Evolutionary conservation across 73 alveolate species (phyloP).

Genomic region (Paramecium octaurelia): DNA sequence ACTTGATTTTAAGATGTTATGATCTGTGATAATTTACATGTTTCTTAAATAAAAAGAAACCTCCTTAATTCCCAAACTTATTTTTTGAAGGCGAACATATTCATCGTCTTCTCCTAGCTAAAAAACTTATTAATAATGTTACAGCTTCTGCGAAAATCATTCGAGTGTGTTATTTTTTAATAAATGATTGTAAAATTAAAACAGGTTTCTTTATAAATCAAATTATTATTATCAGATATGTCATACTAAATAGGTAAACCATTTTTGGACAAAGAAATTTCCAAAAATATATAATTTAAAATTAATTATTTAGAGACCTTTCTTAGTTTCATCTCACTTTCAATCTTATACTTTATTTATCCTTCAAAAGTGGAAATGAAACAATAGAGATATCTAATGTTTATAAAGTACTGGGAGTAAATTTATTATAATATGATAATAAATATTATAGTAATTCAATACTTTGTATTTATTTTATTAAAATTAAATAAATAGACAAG

Average conservation of each 20-base stretch:
- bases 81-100: not conserved
- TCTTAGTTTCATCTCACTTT: not conserved
- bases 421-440: not conserved
- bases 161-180: not conserved
- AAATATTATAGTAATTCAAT: not conserved
- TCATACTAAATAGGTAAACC: not conserved
- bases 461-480: not conserved
- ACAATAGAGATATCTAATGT: not conserved
- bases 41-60: not conserved
- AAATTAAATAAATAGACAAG: not conserved
- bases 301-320: not conserved
- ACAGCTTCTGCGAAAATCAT: not conserved
- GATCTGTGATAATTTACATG: not conserved
- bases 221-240: not conserved
- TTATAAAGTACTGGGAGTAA: not conserved
- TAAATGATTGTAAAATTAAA: not conserved
- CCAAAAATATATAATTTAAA: too few relatives aligned
- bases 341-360: not conserved
- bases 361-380: not conserved
- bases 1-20: not conserved
- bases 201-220: not conserved
- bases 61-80: not conserved
- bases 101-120: slow-evolving; percentile 1
- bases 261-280: not conserved
- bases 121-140: not conserved